Evolutionary conservation across 805 yeast species (phyloP).

Genomic region (Yarrowia sp.): DNA sequence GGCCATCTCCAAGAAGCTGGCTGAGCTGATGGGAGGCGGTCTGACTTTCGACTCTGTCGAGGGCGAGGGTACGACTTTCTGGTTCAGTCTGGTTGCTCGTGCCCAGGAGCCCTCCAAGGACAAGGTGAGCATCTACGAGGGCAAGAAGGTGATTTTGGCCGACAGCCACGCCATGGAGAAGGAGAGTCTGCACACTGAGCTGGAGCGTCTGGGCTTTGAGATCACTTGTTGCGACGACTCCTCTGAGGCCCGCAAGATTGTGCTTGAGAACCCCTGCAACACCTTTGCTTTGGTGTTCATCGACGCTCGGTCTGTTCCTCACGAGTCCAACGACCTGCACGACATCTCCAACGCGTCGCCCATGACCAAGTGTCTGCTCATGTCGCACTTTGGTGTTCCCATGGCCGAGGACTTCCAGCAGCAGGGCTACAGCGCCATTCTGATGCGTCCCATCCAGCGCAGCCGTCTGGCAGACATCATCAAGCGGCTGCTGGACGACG

Average conservation of each 20-base stretch:
- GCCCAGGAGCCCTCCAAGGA: constrained; percentile 34
- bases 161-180: constrained; percentile 40
- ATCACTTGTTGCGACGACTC: constrained; percentile 36
- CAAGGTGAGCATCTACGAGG: constrained; percentile 28
- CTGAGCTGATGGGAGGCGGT: constrained; percentile 51
- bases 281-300: constrained; percentile 31
- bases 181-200: constrained; percentile 39
- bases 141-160: constrained; percentile 39
- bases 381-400: constrained; percentile 34
- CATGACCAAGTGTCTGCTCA: constrained; percentile 31
- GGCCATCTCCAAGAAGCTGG: constrained; percentile 49
- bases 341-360: constrained; percentile 29
- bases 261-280: constrained; percentile 26
- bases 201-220: constrained; percentile 42
- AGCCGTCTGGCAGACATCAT: constrained; percentile 32
- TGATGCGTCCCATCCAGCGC: constrained; percentile 34
- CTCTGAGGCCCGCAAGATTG: constrained; percentile 31
- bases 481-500: constrained; percentile 11
- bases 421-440: constrained; percentile 32
- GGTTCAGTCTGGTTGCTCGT: constrained; percentile 42
- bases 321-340: constrained; percentile 15
- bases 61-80: constrained; percentile 49
- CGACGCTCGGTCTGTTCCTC: constrained; percentile 28
- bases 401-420: constrained; percentile 32
- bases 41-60: constrained; percentile 48